phyloP scores from a whole-genome alignment of 768 basidiomycete species.

The Pleurotus pulmonarius region DNA sequence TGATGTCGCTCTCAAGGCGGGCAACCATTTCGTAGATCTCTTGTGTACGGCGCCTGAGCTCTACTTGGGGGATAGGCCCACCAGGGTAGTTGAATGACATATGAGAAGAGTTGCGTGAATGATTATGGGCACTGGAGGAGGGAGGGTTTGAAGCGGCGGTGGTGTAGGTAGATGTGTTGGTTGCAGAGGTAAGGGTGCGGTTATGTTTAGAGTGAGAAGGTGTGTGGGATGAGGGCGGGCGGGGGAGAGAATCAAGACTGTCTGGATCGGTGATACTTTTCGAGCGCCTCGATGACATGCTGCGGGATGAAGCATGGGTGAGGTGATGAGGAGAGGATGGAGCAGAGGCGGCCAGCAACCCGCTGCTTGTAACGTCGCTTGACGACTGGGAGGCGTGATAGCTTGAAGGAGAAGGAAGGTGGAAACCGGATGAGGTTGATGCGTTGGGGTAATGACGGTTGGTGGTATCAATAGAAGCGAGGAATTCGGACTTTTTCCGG shows the following conservation, averaged over 20 bases:
- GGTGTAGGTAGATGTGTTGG: not conserved
- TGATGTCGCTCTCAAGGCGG: constrained; percentile 1
- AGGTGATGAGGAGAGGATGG: constrained; percentile 2
- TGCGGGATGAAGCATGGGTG: not conserved
- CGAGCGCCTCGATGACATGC: constrained; percentile 2
- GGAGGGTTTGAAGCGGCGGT: not conserved
- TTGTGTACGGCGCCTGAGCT: constrained; percentile 3
- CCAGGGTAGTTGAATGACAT: not conserved
- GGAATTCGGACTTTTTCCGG: constrained; percentile 1
- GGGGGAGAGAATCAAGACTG: not conserved
- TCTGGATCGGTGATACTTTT: not conserved
- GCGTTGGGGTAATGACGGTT: not conserved
- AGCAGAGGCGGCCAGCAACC: not conserved
- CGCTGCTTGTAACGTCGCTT: constrained; percentile 1
- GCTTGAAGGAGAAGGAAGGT: constrained; percentile 6
- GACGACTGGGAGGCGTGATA: constrained; percentile 6
- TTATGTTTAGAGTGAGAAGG: not conserved
- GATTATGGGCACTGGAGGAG: not conserved
- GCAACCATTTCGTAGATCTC: constrained; percentile 8
- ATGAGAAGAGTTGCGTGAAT: constrained; percentile 5
- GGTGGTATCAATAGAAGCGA: constrained; percentile 2
- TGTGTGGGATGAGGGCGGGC: not conserved
- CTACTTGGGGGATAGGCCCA: constrained; percentile 3
- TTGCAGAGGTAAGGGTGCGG: not conserved
- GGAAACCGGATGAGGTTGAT: not conserved